Base-by-base conservation (phyloP, 495 filamentous ascomycete genomes). In the Collariella sp. region DNA sequence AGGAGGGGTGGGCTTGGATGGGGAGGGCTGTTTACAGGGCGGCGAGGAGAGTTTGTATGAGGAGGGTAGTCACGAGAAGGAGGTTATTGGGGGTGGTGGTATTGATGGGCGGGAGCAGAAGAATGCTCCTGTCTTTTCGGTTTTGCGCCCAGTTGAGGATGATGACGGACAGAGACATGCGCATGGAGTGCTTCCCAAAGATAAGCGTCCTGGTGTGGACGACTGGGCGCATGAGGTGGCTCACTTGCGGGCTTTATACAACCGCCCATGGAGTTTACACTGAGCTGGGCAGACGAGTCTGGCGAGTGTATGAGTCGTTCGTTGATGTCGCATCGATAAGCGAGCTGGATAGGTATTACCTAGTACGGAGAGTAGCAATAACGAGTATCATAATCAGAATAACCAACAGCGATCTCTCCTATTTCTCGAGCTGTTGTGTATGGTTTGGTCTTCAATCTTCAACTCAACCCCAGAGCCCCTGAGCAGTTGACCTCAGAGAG, bases 191-290 rank as follows among this genome's bases (percentile, higher is more conserved):
- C 23, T n/a, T 15, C 11, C 4, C 4, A 11, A 47, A 34, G 5
- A 41, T 13, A 22, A 47, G 20, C 5, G 18, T 12, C 5, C 6
- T n/a, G 19, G 33, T 0, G 51, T 40, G 19, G 24, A 19, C 18
- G 51, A 31, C 6, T 50, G 39, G 56, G 40, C 36, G 23, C 41
- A 38, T 35, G 59, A 58, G 40, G 52, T 46, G 0, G 41, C 55
- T 13, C 24, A 22, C 2, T 40, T 55, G 33, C 38, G 52, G 43
- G 46, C 56, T n/a, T 22, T 59, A 38, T 33, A 59, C 5, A 45
- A 34, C 20, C 50, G 56, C 5, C 56, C 50, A 20, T 50, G 40
- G 45, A 55, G 51, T 36, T 12, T 54, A 46, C 36, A 46, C 5
- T 59, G 46, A 59, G 10, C 5, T 12, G 35, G 12, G 5, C 26